Evolutionary conservation across 2,329 filamentous ascomycete genomes (phyloP).

Genomic region (Penicillium sp.): DNA sequence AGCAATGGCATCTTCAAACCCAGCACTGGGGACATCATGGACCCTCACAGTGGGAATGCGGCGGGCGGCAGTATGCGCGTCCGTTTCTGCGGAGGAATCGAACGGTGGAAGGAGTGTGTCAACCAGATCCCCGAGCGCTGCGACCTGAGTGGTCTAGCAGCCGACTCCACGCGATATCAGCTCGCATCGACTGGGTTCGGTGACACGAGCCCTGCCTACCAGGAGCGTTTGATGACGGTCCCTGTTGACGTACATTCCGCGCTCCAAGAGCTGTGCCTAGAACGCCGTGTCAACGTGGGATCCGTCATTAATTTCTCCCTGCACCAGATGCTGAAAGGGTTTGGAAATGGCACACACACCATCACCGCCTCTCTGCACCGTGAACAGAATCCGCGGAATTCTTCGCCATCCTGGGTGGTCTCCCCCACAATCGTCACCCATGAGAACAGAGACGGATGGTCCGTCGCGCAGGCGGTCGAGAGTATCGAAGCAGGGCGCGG

Average conservation of each 20-base stretch:
- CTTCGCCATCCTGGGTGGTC: neutral
- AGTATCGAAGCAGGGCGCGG: neutral
- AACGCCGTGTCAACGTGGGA: neutral
- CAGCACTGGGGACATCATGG: neutral
- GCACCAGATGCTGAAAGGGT: neutral
- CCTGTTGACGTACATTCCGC: neutral
- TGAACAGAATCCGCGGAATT: neutral
- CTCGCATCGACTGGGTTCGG: neutral
- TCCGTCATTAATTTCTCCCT: neutral
- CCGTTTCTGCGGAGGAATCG: neutral
- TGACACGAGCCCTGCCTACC: neutral
- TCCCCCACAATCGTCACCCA: neutral
- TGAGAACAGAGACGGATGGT: neutral
- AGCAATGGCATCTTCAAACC: neutral
- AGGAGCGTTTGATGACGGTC: neutral
- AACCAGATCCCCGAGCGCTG: neutral
- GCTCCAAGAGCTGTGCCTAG: neutral
- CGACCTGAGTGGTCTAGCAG: neutral
- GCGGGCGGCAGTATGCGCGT: neutral
- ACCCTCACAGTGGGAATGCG: neutral
- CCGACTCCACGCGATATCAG: neutral
- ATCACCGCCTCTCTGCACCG: neutral
- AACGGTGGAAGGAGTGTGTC: neutral
- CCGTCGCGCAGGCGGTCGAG: neutral
- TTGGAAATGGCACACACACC: neutral